A percentile compares a stretch with the other conserved stretches of the same genome.
These are phyloP conservation scores for Aspergillus sergii DNA, from an alignment of 2,329 filamentous ascomycete species.

Conservation along the genomic window DNA sequence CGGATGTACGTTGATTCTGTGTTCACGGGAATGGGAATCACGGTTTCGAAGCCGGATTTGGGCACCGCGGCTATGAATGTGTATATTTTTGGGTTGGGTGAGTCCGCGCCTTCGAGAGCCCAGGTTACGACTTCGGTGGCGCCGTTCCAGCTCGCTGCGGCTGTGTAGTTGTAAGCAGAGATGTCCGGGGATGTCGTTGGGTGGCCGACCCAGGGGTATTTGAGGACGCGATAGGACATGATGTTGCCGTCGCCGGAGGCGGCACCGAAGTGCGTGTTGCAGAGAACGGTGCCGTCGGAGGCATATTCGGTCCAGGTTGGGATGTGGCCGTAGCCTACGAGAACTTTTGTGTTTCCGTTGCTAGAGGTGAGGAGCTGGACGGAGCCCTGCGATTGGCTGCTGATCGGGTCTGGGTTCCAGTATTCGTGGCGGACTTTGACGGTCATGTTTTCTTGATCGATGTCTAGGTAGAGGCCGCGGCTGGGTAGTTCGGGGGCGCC, in stretches of 20 bases:
- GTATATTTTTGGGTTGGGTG: not conserved
- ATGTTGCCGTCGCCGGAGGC: constrained; percentile 37
- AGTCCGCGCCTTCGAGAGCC: constrained; percentile 26
- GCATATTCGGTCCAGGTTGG: constrained; percentile 58
- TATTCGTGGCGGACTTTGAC: constrained; percentile 46
- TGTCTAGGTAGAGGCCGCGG: constrained; percentile 49
- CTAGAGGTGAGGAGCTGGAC: constrained; percentile 42
- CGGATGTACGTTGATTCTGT: constrained; percentile 20
- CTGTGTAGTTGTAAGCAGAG: constrained; percentile 21
- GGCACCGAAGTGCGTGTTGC: constrained; percentile 54
- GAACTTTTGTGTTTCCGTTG: constrained; percentile 41
- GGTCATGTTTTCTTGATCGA: constrained; percentile 48
- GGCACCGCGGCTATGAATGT: constrained; percentile 23
- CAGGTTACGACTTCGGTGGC: constrained; percentile 38
- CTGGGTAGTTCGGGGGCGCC: constrained; percentile 29
- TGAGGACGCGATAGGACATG: constrained; percentile 58
- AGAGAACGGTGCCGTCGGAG: constrained; percentile 47
- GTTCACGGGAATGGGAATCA: constrained; percentile 24
- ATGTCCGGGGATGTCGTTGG: constrained; percentile 44
- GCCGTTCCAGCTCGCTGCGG: constrained; percentile 39
- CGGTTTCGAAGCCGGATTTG: constrained; percentile 33
- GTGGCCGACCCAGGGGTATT: constrained; percentile 54
- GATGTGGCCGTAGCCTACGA: constrained; percentile 54
- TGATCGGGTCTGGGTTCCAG: constrained; percentile 40
- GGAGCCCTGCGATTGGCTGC: constrained; percentile 48